Evolutionary conservation across 345 rosid genomes (phyloP), one percentile per base, ranked within the genome.

Genomic region (Salix viminalis): DNA sequence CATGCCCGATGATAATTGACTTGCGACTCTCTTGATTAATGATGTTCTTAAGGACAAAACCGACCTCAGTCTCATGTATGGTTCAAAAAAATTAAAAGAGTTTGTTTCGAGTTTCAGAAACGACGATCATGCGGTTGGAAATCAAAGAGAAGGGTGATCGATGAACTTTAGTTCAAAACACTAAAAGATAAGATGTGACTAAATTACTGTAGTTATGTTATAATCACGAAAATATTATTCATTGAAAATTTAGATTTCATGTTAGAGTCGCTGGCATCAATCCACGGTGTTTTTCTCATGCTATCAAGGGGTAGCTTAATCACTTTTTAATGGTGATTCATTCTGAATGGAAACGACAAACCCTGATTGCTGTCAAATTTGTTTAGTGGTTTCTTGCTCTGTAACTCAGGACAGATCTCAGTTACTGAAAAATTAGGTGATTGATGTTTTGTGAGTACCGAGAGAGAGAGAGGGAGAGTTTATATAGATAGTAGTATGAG

Each of bases 201-300:
- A 41, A 9, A 2, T 41, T 10, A 41, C 1, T 34, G 36, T 34
- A 34, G 36, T 34, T 36, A 36, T 36, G 37, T 5, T 36, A 5
- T 36, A 36, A 36, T 36, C 37, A 36, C 5, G n/a, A 36, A 36
- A 34, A 41, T 41, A 41, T 41, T 0, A 41, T 41, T 41, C 1
- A 10, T 2, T 41, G 46, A 0, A 2, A 10, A 34, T 24, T 70
- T 80, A 44, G 96, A 87, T 76, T 32, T 83, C 44, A 56, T 85
- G 56, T 44, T 85, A 79, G 91, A 89, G 42, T 77, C 88, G 74
- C 91, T 96, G 74, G 84, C 85, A 0, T 85, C 91, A 4, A 91
- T 91, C 86, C 90, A 89, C 82, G 23, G 60, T 5, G 7, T 52
- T 52, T 18, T 52, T 52, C 23, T 19, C 24, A 52, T 52, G n/a